phyloP scores from a whole-genome alignment of 2,329 filamentous ascomycete species.

The Orbilia oligospora region DNA sequence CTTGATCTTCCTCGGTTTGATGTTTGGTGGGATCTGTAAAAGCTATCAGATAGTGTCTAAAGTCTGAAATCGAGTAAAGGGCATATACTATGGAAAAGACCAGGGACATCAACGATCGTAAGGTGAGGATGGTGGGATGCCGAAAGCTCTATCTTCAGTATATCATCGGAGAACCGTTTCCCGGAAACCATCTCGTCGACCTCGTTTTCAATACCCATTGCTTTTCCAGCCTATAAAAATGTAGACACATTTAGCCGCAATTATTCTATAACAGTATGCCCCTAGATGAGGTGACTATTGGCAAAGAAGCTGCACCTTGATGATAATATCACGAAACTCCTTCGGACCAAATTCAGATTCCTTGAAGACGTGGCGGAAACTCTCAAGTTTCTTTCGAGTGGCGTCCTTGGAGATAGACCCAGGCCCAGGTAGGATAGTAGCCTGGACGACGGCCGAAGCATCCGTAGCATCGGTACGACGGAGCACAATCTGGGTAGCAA shows the following conservation, averaged over 20 bases:
- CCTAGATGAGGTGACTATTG: background rate
- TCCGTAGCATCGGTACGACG: slow-evolving; percentile 45
- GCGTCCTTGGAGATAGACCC: background rate
- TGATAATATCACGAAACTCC: background rate
- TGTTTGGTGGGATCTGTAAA: slow-evolving; percentile 38
- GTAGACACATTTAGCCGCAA: background rate
- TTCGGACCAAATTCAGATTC: slow-evolving; percentile 43
- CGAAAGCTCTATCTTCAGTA: slow-evolving; percentile 62
- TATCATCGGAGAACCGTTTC: slow-evolving; percentile 62
- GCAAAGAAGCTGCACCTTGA: background rate
- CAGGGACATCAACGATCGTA: slow-evolving; percentile 63
- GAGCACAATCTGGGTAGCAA: slow-evolving; percentile 63
- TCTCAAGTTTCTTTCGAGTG: background rate
- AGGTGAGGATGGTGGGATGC: slow-evolving; percentile 61
- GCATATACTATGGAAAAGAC: slow-evolving; percentile 62
- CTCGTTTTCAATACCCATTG: slow-evolving; percentile 60
- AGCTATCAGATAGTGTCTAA: background rate
- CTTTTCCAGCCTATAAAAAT: slow-evolving; percentile 46
- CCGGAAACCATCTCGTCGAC: too few species aligned
- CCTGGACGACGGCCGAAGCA: slow-evolving; percentile 32
- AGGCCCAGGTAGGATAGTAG: slow-evolving; percentile 58
- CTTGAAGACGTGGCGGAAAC: slow-evolving; percentile 27
- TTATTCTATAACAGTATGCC: too few species aligned
- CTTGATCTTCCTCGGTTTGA: slow-evolving; percentile 61
- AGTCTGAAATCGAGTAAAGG: background rate